Conservation (phyloP, 2,329 filamentous ascomycete genomes). For the Scolecobasidium constrictum region DNA sequence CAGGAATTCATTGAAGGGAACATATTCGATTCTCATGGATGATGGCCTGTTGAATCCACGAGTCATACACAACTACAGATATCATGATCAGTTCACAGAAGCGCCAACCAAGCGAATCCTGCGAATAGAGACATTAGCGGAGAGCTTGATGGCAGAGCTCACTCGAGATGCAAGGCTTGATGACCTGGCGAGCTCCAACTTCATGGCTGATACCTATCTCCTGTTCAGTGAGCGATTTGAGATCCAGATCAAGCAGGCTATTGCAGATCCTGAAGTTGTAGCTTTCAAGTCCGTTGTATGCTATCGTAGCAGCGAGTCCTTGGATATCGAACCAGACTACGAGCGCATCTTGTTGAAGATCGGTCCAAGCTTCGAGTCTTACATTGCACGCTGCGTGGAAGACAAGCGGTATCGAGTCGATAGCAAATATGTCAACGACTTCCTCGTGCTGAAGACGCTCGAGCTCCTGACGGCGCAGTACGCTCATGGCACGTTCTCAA, state of each 20-base stretch:
- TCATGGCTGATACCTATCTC: conserved; percentile 27
- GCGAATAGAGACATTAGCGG: conserved; percentile 63
- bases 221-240: conserved; percentile 41
- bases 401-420: conserved; percentile 43
- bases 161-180: conserved; percentile 27
- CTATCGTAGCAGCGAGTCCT: conserved; percentile 54
- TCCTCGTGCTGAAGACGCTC: conserved; percentile 55
- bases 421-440: conserved; percentile 56
- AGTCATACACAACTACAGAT: conserved; percentile 46
- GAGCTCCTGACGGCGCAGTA: conserved; percentile 40
- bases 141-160: conserved; percentile 46
- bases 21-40: conserved; percentile 67
- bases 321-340: conserved; percentile 47
- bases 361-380: conserved; percentile 28
- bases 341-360: conserved; percentile 24
- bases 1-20: conserved; percentile 55
- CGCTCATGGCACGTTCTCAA: conserved; percentile 35
- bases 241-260: conserved; percentile 41
- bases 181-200: conserved; percentile 21
- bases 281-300: conserved; percentile 79
- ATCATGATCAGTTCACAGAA: conserved; percentile 55
- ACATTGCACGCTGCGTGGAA: conserved; percentile 27
- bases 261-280: conserved; percentile 57
- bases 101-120: conserved; percentile 62
- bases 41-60: conserved; percentile 54